These are phyloP conservation scores for Penicillium desertorum DNA, from an alignment of 495 filamentous ascomycete genomes.

Conservation along the genomic window DNA sequence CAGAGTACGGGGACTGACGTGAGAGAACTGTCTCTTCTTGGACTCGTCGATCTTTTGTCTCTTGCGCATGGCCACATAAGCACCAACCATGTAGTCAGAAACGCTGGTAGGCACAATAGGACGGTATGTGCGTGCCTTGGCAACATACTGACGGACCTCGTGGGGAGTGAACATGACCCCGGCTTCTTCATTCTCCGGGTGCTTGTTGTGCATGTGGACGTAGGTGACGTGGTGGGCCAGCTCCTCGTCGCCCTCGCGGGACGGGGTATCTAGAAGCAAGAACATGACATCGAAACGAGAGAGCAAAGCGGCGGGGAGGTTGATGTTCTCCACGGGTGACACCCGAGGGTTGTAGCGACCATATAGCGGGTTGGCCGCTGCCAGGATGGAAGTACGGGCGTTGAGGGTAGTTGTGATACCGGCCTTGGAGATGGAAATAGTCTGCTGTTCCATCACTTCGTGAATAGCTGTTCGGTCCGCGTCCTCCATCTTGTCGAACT, in stretches of 20 bases:
- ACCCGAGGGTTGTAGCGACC: conserved; percentile 97
- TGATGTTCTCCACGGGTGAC: conserved; percentile 97
- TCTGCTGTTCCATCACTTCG: conserved; percentile 99
- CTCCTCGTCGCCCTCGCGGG: conserved; percentile 83
- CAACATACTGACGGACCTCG: conserved; percentile 94
- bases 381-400: conserved; percentile 94
- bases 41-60: conserved; percentile 86
- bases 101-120: conserved; percentile 79
- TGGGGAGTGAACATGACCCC: conserved; percentile 80
- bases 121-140: conserved; percentile 83
- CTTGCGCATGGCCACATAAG: conserved; percentile 89
- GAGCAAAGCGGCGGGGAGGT: conserved; percentile 90
- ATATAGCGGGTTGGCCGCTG: conserved; percentile 95
- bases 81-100: conserved; percentile 93
- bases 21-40: conserved; percentile 83
- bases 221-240: conserved; percentile 94
- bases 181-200: conserved; percentile 71
- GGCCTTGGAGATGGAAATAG: conserved; percentile 97
- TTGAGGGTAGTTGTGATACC: conserved; percentile 96
- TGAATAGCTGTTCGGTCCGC: conserved; percentile 94
- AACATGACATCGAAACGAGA: conserved; percentile 98
- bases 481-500: conserved; percentile 99
- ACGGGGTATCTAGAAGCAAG: conserved; percentile 90
- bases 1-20: conserved; percentile 89
- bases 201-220: conserved; percentile 95